Percentiles rank a stretch among this genome's conserved stretches.
These are phyloP conservation scores for Coemansia reversa DNA, from an alignment of 192 early-diverging fungal species.

Conservation along the genomic window DNA sequence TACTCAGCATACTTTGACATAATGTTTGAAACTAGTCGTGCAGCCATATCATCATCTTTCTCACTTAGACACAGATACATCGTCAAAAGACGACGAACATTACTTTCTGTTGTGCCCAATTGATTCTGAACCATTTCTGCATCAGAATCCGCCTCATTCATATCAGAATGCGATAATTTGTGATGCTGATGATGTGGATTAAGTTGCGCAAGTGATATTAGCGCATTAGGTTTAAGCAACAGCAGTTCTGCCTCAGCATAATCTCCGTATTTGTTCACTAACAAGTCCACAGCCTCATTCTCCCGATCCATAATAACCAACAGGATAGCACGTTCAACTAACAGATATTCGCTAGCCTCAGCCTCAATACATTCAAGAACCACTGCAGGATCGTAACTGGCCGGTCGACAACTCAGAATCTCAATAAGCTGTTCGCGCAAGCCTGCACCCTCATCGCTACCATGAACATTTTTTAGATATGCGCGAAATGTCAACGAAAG, in stretches of 20 bases:
- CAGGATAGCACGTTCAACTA: slow-evolving; percentile 31
- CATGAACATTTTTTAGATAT: slow-evolving; percentile 3
- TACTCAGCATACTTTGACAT: slow-evolving; percentile 11
- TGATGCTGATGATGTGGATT: neutral
- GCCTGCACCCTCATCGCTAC: slow-evolving; percentile 1
- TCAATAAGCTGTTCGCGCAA: slow-evolving; percentile 27
- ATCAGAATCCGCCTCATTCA: neutral
- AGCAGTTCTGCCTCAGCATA: slow-evolving; percentile 48
- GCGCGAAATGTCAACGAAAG: slow-evolving; percentile 33
- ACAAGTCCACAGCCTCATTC: slow-evolving; percentile 17
- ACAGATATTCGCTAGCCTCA: slow-evolving; percentile 11
- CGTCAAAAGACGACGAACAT: slow-evolving; percentile 19
- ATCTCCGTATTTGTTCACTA: slow-evolving; percentile 31
- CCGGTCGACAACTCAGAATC: slow-evolving; percentile 13
- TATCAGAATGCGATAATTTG: neutral
- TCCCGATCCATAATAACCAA: slow-evolving; percentile 20
- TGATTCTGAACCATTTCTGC: neutral
- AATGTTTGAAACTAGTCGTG: slow-evolving; percentile 33
- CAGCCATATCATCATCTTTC: slow-evolving; percentile 32
- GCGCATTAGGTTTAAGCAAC: slow-evolving; percentile 22
- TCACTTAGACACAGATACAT: slow-evolving; percentile 23
- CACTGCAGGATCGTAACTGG: slow-evolving; percentile 17
- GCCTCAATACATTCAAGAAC: slow-evolving; percentile 24
- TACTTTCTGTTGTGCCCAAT: neutral
- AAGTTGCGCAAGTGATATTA: slow-evolving; percentile 25